Base-by-base conservation (phyloP, 495 filamentous ascomycete species). In the Poronia punctata region DNA sequence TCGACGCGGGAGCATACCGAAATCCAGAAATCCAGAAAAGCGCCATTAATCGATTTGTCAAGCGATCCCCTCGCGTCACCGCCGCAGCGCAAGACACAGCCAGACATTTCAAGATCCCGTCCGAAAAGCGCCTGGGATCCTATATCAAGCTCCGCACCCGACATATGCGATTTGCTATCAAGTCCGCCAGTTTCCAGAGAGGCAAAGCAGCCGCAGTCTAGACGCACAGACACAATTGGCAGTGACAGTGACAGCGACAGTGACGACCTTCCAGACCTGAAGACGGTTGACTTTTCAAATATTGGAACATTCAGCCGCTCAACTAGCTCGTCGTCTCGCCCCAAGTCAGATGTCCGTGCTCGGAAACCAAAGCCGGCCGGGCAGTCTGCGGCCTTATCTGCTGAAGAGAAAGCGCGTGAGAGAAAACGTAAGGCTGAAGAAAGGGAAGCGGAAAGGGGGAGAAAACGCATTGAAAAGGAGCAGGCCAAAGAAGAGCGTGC, bases 401-500 rank as follows among this genome's bases (percentile, higher is more conserved):
- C 59, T 9, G 49, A 55, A 9, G 66, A 71, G 26, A 61, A 50
- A 26, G 52, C 51, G 3, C 52, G 34, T 9, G 59, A 66, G 18
- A 65, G 43, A 29, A 56, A 52, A 27, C 50, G 63, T 26, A 68
- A 57, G 38, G 54, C 56, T 7, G 61, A 56, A 7, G 58, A 48
- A 8, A 65, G 68, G 44, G 78, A 81, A 26, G 76, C 72, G 0
- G 76, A 78, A 11, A 70, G 60, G 54, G 75, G 78, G 26, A 67
- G 64, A 38, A 60, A 78, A 61, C 52, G 60, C 40, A 15, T 55
- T 42, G 56, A 77, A 55, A 66, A 72, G 64, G 44, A 76, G 66
- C 55, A 70, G 62, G 57, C 66, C 50, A 62, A 80, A 47, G 75
- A 75, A 50, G 71, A 82, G 38, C 79, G 74, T 50, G 75, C 70